Evolutionary conservation across 495 filamentous ascomycete genomes (phyloP).

Genomic region (Hypoxylon cercidicola): DNA sequence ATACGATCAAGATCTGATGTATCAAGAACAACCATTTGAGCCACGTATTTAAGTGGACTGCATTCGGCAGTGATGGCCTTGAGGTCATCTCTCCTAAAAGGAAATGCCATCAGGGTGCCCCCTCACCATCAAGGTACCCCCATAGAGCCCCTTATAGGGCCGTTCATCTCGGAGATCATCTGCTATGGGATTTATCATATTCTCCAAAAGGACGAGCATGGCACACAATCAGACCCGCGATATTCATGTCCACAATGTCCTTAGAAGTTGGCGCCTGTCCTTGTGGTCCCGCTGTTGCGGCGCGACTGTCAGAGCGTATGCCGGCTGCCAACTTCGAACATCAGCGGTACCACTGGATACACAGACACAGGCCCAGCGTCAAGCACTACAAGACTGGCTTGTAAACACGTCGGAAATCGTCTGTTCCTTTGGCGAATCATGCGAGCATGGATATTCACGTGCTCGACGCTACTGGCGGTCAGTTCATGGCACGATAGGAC

Average conservation of each 20-base stretch:
- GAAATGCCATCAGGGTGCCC: conserved; percentile 41
- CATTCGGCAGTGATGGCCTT: conserved; percentile 17
- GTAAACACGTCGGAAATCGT: conserved; percentile 37
- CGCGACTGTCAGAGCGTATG: conserved; percentile 67
- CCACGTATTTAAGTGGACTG: conserved; percentile 12
- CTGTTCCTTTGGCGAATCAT: conserved; percentile 38
- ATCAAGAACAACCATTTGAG: not conserved
- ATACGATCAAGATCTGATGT: not conserved
- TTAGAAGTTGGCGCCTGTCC: conserved; percentile 73
- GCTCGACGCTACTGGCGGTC: conserved; percentile 61
- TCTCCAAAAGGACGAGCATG: conserved; percentile 6
- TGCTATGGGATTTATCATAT: not conserved
- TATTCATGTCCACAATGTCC: conserved; percentile 61
- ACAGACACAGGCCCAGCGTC: conserved; percentile 55
- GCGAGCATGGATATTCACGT: conserved; percentile 55
- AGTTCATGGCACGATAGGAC: conserved; percentile 69
- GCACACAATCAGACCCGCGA: conserved; percentile 5
- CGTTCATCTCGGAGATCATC: not conserved
- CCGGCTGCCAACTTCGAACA: conserved; percentile 74
- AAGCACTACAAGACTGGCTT: conserved; percentile 39
- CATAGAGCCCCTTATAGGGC: conserved; percentile 4
- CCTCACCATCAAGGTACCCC: conserved; percentile 41
- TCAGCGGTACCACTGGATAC: conserved; percentile 72
- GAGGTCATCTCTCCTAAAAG: conserved; percentile 8
- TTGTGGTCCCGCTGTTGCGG: conserved; percentile 69